Evolutionary conservation across 1,139 yeast species (phyloP).

Genomic region (Suhomyces panamericanus): DNA sequence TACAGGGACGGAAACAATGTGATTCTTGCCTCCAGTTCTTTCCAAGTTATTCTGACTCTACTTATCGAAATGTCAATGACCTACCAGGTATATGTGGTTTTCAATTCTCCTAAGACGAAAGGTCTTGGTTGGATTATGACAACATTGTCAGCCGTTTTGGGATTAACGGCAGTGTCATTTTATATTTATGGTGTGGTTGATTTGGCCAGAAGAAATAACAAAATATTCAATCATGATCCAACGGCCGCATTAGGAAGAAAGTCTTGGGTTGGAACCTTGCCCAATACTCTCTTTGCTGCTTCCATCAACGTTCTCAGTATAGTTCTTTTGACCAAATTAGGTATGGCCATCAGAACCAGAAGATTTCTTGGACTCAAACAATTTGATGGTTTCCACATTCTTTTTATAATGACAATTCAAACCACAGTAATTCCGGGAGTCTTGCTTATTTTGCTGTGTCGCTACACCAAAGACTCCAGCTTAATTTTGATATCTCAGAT

Average conservation of each 20-base stretch:
- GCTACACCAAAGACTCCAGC: constrained; percentile 17
- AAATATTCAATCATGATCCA: constrained; percentile 11
- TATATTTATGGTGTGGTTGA: constrained; percentile 43
- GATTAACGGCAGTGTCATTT: constrained; percentile 51
- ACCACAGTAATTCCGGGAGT: constrained; percentile 78
- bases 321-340: constrained; percentile 60
- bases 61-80: constrained; percentile 65
- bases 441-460: constrained; percentile 56
- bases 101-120: constrained; percentile 52
- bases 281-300: constrained; percentile 63
- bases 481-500: constrained; percentile 28
- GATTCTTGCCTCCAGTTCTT: constrained; percentile 58
- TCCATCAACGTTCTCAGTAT: constrained; percentile 65
- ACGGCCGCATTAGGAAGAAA: neutral
- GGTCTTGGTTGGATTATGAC: constrained; percentile 43
- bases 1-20: constrained; percentile 16
- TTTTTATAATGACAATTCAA: constrained; percentile 80
- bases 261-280: constrained; percentile 44
- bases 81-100: constrained; percentile 70
- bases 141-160: constrained; percentile 40
- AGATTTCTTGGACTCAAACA: constrained; percentile 75
- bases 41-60: constrained; percentile 58
- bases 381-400: constrained; percentile 77
- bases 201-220: constrained; percentile 14
- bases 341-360: constrained; percentile 68